These are phyloP conservation scores for Fusarium musae DNA, from an alignment of 2,329 filamentous ascomycete species.

Conservation along the genomic window DNA sequence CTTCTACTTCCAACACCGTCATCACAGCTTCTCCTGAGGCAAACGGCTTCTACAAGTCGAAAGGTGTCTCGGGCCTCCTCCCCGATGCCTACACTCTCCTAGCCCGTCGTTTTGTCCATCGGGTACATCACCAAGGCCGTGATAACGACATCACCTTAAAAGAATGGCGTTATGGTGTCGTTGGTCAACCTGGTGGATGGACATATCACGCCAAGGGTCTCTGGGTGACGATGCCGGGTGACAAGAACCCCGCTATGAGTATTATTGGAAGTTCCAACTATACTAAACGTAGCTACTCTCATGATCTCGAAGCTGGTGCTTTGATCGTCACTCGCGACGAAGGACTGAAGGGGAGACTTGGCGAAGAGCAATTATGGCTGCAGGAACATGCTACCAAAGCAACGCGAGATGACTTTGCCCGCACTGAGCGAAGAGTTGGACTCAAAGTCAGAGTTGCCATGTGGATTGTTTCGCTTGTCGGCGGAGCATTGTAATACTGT, in stretches of 20 bases:
- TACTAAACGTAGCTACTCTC: slow-evolving; percentile 89
- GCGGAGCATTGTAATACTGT: slow-evolving; percentile 77
- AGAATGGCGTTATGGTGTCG: slow-evolving; percentile 88
- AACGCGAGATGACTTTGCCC: slow-evolving; percentile 81
- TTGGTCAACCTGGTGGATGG: slow-evolving; percentile 87
- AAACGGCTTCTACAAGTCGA: slow-evolving; percentile 93
- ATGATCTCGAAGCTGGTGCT: slow-evolving; percentile 91
- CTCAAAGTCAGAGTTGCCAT: slow-evolving; percentile 88
- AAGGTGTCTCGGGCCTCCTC: slow-evolving; percentile 88
- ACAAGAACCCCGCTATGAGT: slow-evolving; percentile 77
- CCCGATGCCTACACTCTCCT: slow-evolving; percentile 93
- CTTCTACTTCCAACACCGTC: slow-evolving; percentile 78
- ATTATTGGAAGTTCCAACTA: slow-evolving; percentile 95
- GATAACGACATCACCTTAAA: slow-evolving; percentile 75
- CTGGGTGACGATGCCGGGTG: slow-evolving; percentile 81
- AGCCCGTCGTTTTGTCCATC: slow-evolving; percentile 80
- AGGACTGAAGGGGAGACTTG: slow-evolving; percentile 76
- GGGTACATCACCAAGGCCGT: slow-evolving; percentile 57
- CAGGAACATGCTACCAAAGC: slow-evolving; percentile 77
- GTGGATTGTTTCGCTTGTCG: slow-evolving; percentile 90
- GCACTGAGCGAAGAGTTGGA: slow-evolving; percentile 83
- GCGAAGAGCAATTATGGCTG: slow-evolving; percentile 82
- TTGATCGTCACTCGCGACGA: slow-evolving; percentile 84
- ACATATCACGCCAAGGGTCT: slow-evolving; percentile 98
- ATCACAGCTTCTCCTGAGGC: slow-evolving; percentile 93